phyloP scores from a whole-genome alignment of 2,329 filamentous ascomycete species.

The Podosphaera aphanis region DNA sequence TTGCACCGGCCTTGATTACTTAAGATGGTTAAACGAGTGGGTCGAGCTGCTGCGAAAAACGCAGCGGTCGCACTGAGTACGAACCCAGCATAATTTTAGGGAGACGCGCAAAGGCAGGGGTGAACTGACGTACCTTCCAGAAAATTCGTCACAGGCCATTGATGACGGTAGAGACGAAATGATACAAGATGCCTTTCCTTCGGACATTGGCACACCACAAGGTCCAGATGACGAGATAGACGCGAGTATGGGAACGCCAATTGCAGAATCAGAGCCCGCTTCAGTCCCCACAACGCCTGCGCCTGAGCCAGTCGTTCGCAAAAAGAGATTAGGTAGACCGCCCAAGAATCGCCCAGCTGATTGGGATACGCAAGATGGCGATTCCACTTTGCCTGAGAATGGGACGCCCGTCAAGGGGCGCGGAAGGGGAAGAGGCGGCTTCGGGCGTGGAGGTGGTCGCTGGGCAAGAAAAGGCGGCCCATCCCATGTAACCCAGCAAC shows the following conservation, averaged over 20 bases:
- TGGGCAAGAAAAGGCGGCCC: slow-evolving; percentile 46
- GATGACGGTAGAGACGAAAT: slow-evolving; percentile 23
- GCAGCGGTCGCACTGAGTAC: slow-evolving; percentile 29
- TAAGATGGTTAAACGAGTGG: slow-evolving; percentile 24
- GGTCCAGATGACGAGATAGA: slow-evolving; percentile 21
- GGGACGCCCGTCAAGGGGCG: slow-evolving; percentile 23
- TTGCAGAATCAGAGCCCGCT: slow-evolving; percentile 26
- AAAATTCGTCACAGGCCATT: slow-evolving; percentile 24
- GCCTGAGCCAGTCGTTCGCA: slow-evolving; percentile 36
- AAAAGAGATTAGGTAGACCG: slow-evolving; percentile 57
- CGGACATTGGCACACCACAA: slow-evolving; percentile 11
- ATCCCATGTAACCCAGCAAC: slow-evolving; percentile 57
- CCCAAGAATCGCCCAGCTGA: slow-evolving; percentile 67
- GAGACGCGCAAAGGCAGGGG: slow-evolving; percentile 5
- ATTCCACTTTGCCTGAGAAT: slow-evolving; percentile 21
- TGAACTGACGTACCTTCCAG: slow-evolving; percentile 13
- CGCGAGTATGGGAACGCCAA: slow-evolving; percentile 21
- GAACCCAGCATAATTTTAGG: slow-evolving; percentile 9
- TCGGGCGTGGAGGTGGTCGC: slow-evolving; percentile 31
- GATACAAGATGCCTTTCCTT: slow-evolving; percentile 19
- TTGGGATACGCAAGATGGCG: slow-evolving; percentile 39
- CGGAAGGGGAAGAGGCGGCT: slow-evolving; percentile 39
- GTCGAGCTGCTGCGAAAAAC: slow-evolving; percentile 29
- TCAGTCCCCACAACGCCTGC: slow-evolving; percentile 15
- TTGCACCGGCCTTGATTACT: not conserved